Percentiles rank a stretch among this genome's conserved stretches.
These are phyloP conservation scores for Leptosphaerulina australis DNA, from an alignment of 2,329 filamentous ascomycete genomes.

Conservation along the genomic window DNA sequence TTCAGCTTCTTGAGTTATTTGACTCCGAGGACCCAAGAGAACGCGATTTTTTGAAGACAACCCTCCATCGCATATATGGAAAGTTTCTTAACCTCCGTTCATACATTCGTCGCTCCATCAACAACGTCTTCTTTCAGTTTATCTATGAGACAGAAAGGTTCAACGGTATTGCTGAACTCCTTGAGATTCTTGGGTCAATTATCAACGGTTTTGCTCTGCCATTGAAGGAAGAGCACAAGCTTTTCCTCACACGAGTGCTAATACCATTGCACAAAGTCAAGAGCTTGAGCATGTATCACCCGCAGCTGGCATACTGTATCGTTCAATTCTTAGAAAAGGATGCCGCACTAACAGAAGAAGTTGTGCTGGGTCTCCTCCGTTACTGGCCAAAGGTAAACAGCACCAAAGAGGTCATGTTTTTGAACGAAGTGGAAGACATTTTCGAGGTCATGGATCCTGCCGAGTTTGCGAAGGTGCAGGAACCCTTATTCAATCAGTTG, in stretches of 20 bases:
- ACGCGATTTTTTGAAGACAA: slow-evolving; percentile 97
- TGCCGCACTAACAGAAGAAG: slow-evolving; percentile 94
- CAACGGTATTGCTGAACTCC: slow-evolving; percentile 94
- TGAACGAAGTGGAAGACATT: slow-evolving; percentile 99
- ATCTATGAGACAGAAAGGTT: slow-evolving; percentile 98
- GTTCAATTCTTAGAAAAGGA: slow-evolving; percentile 99
- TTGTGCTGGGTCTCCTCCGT: slow-evolving; percentile 89
- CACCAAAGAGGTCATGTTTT: slow-evolving; percentile 99
- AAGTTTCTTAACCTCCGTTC: slow-evolving; percentile 98
- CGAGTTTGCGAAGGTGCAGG: slow-evolving; percentile 98
- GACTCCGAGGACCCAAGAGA: slow-evolving; percentile 97
- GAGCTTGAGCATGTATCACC: slow-evolving; percentile 99
- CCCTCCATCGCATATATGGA: slow-evolving; percentile 95
- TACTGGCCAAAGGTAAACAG: slow-evolving; percentile 99
- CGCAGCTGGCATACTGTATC: slow-evolving; percentile 97
- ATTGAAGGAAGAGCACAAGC: slow-evolving; percentile 97
- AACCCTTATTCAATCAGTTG: slow-evolving; percentile 94
- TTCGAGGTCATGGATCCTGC: slow-evolving; percentile 99
- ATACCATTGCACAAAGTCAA: slow-evolving; percentile 97
- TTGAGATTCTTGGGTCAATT: slow-evolving; percentile 97
- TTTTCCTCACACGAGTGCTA: slow-evolving; percentile 91
- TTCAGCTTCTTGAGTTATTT: slow-evolving; percentile 88
- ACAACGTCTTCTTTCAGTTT: slow-evolving; percentile 99
- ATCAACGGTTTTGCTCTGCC: slow-evolving; percentile 98
- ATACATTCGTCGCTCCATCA: slow-evolving; percentile 97